These are phyloP conservation scores for Myxozyma neotropica DNA, from an alignment of 805 yeast genomes.

Conservation along the genomic window DNA sequence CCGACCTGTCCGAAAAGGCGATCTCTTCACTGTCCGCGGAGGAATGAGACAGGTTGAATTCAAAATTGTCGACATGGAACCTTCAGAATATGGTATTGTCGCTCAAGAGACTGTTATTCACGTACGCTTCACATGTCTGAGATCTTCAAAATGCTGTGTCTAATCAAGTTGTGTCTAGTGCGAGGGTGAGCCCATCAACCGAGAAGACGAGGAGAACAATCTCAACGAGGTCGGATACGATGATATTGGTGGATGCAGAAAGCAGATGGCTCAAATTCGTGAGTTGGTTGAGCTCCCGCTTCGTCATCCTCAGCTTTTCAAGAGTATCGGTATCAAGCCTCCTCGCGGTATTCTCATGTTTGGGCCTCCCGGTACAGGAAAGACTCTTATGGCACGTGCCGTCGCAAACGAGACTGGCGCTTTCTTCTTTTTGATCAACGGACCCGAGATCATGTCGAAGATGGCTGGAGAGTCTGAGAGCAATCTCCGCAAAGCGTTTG, in stretches of 20 bases:
- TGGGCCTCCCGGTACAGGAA: constrained; percentile 99
- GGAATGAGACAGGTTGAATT: constrained; percentile 99
- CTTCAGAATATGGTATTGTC: constrained; percentile 94
- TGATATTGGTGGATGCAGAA: constrained; percentile 98
- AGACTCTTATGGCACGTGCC: constrained; percentile 99
- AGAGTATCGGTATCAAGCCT: constrained; percentile 97
- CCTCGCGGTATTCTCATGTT: constrained; percentile 98
- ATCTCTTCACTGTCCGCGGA: constrained; percentile 93
- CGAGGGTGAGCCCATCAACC: constrained; percentile 97
- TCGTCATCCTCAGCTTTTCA: constrained; percentile 97
- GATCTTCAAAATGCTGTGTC: neutral
- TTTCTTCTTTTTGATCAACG: constrained; percentile 94
- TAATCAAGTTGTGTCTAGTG: constrained; percentile 46
- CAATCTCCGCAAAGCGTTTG: constrained; percentile 95
- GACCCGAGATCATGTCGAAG: constrained; percentile 99
- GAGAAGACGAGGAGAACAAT: constrained; percentile 97
- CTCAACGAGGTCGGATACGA: constrained; percentile 97
- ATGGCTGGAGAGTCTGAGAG: constrained; percentile 99
- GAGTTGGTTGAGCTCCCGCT: constrained; percentile 97
- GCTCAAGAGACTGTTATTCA: constrained; percentile 98
- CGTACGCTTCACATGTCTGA: constrained; percentile 26
- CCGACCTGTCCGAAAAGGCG: constrained; percentile 98
- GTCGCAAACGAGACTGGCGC: constrained; percentile 99
- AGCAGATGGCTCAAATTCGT: constrained; percentile 99
- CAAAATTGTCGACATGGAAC: constrained; percentile 97